phyloP scores from a whole-genome alignment of 305 asterid genomes.

The Rubia peregrina region DNA sequence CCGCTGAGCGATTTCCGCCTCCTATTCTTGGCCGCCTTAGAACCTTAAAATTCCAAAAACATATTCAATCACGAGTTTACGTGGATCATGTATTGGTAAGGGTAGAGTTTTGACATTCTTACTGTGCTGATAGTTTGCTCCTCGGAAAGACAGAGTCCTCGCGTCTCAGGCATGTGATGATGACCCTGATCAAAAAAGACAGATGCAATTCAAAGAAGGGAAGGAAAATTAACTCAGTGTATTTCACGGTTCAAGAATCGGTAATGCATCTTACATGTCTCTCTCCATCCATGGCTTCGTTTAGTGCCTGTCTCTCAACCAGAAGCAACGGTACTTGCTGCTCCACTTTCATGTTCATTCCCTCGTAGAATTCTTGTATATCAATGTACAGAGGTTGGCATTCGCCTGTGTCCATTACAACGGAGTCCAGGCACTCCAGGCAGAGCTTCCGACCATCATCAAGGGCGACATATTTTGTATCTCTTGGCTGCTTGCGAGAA shows the following conservation, averaged over 20 bases:
- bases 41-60: slow-evolving; percentile 30
- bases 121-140: slow-evolving; percentile 87
- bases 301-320: slow-evolving; percentile 51
- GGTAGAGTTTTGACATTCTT: slow-evolving; percentile 23
- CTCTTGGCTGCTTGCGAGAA: slow-evolving; percentile 33
- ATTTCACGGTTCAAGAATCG: slow-evolving; percentile 5
- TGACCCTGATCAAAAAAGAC: slow-evolving; percentile 49
- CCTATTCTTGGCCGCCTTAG: slow-evolving; percentile 47
- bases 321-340: slow-evolving; percentile 49
- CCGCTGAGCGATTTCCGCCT: slow-evolving; percentile 33
- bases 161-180: slow-evolving; percentile 86
- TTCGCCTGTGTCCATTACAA: slow-evolving; percentile 38
- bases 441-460: slow-evolving; percentile 52
- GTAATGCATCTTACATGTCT: slow-evolving; percentile 30
- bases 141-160: slow-evolving; percentile 90
- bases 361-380: slow-evolving; percentile 47
- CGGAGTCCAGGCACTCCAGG: slow-evolving; percentile 50
- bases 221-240: background rate
- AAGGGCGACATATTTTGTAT: slow-evolving; percentile 39
- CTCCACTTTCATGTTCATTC: slow-evolving; percentile 44
- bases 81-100: background rate
- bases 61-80: background rate
- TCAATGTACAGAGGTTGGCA: slow-evolving; percentile 53
- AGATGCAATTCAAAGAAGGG: background rate
- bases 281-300: slow-evolving; percentile 57